These are phyloP conservation scores for Trichoderma simmonsii DNA, from an alignment of 2,329 filamentous ascomycete genomes.

Conservation along the genomic window DNA sequence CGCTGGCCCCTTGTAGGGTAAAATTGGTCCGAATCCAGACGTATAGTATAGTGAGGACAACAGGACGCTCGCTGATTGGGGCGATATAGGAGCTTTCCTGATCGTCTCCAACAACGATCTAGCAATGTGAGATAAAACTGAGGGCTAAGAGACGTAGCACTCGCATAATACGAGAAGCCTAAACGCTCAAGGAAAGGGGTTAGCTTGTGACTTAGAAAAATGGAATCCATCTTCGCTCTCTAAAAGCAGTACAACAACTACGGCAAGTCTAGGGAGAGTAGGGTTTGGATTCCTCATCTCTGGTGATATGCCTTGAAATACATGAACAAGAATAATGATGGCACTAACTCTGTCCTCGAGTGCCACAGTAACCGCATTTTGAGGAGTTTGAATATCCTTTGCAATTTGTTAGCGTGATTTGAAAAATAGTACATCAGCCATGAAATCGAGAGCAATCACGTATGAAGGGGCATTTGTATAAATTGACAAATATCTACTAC, in stretches of 20 bases:
- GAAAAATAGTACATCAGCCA: not conserved
- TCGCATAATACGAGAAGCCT: slow-evolving; percentile 74
- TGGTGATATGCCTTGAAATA: not conserved
- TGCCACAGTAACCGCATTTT: slow-evolving; percentile 53
- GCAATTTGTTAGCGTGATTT: not conserved
- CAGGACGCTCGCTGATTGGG: slow-evolving; percentile 77
- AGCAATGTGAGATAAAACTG: slow-evolving; percentile 69
- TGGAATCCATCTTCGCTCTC: not conserved
- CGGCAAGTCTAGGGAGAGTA: not conserved
- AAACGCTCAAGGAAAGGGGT: slow-evolving; percentile 16
- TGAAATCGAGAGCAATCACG: not conserved
- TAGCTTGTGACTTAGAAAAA: not conserved
- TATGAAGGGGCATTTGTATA: not conserved
- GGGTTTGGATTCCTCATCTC: not conserved
- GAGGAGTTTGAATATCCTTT: slow-evolving; percentile 52
- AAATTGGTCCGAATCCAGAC: slow-evolving; percentile 64
- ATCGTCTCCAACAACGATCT: slow-evolving; percentile 75
- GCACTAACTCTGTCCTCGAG: slow-evolving; percentile 46
- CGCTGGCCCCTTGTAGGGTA: slow-evolving; percentile 69
- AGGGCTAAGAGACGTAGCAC: slow-evolving; percentile 58
- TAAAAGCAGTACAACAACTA: not conserved
- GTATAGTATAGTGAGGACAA: slow-evolving; percentile 87
- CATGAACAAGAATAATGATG: slow-evolving; percentile 34
- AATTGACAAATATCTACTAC: not conserved
- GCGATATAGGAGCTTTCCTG: slow-evolving; percentile 68